Conservation (phyloP, 257 asterid species). For the Osmanthus fragrans region DNA sequence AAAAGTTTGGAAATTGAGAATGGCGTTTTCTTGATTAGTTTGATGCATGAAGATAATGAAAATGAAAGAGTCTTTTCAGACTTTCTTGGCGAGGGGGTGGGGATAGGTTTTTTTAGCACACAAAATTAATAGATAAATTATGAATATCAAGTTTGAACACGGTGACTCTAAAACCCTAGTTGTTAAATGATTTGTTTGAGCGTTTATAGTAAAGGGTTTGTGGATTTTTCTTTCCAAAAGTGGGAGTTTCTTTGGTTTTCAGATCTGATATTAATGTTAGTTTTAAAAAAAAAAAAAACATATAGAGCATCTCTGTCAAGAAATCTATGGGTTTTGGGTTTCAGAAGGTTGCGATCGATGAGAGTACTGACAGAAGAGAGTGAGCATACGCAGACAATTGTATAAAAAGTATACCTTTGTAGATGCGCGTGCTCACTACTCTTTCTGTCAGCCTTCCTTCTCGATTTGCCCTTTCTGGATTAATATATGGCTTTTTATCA, state of each 20-base stretch:
- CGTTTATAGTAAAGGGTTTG: not conserved
- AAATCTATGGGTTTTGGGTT: not conserved
- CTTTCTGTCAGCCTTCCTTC: constrained; percentile 37
- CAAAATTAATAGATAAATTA: not conserved
- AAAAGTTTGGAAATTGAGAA: not conserved
- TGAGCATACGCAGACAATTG: constrained; percentile 58
- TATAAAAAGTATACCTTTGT: constrained; percentile 33
- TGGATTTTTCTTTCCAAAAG: not conserved
- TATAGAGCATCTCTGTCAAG: not conserved
- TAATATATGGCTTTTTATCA: not conserved
- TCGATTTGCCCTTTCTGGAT: not conserved
- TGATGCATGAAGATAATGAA: constrained; percentile 16
- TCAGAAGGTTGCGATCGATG: not conserved
- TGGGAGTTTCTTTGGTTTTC: constrained; percentile 26
- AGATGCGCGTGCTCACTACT: constrained; percentile 51
- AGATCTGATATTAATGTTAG: constrained; percentile 29
- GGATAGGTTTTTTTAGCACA: not conserved
- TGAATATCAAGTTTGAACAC: not conserved
- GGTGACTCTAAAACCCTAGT: constrained; percentile 25
- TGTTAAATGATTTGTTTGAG: not conserved
- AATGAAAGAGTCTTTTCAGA: not conserved
- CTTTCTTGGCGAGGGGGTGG: not conserved
- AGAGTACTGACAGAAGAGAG: constrained; percentile 57
- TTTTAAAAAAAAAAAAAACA: not conserved
- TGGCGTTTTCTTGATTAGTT: constrained; percentile 4